phyloP scores from a whole-genome alignment of 2,329 filamentous ascomycete species.

The Ophiostoma populinum region DNA sequence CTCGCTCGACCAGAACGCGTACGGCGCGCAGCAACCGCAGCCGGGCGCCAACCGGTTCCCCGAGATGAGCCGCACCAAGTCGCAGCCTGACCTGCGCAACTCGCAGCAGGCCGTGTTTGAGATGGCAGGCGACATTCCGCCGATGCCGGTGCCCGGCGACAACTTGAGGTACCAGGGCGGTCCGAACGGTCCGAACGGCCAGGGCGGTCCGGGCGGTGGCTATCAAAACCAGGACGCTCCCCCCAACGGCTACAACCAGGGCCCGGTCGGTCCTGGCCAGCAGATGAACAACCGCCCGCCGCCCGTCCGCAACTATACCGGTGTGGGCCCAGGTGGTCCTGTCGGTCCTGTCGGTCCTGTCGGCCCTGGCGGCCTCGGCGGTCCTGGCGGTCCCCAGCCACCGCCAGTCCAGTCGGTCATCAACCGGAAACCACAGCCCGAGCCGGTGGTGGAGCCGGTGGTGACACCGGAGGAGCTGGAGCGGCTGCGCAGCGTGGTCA shows the following conservation, averaged over 20 bases:
- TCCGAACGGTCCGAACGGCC: too few relatives aligned
- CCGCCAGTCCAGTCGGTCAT: conserved; percentile 14
- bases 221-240: conserved; percentile 7
- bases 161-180: background rate
- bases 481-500: conserved; percentile 49
- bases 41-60: conserved; percentile 32
- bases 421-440: conserved; percentile 6
- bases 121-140: conserved; percentile 48
- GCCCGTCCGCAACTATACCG: conserved; percentile 36
- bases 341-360: conserved; percentile 13
- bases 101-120: conserved; percentile 56
- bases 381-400: conserved; percentile 11
- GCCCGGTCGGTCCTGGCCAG: conserved; percentile 37
- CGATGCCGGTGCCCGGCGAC: conserved; percentile 18
- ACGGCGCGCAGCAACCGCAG: conserved; percentile 20
- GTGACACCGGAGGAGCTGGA: conserved; percentile 71
- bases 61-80: conserved; percentile 42
- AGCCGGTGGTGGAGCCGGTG: conserved; percentile 22
- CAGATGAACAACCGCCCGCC: conserved; percentile 35
- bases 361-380: conserved; percentile 6
- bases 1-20: conserved; percentile 32
- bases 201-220: too few relatives aligned
- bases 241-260: conserved; percentile 19
- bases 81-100: conserved; percentile 48
- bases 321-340: background rate